phyloP scores from a whole-genome alignment of 441 rosid genomes.

The Corymbia citriodora region DNA sequence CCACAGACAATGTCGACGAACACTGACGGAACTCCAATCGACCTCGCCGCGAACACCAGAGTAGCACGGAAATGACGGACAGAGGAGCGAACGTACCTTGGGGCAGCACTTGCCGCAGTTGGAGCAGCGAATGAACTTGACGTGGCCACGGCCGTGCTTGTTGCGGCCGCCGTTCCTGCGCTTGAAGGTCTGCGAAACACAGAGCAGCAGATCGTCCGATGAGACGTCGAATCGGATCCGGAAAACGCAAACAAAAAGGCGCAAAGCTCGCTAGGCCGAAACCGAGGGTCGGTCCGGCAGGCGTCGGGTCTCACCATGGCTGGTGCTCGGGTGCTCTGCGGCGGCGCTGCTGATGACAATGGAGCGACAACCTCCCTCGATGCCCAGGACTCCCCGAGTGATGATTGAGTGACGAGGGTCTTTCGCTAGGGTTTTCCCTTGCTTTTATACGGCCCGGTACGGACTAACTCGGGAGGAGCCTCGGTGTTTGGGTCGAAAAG shows the following conservation, averaged over 20 bases:
- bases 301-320: not conserved
- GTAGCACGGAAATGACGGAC: not conserved
- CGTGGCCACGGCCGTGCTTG: constrained; percentile 99
- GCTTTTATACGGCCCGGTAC: not conserved
- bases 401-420: not conserved
- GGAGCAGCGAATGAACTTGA: constrained; percentile 89
- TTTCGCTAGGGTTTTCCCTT: not conserved
- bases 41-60: not conserved
- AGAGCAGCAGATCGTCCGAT: not conserved
- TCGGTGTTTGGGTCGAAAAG: not conserved
- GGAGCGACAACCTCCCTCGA: not conserved
- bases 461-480: not conserved
- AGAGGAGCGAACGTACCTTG: constrained; percentile 33
- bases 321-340: not conserved
- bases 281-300: not conserved
- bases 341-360: not conserved
- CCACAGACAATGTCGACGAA: not conserved
- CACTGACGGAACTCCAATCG: not conserved
- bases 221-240: not conserved
- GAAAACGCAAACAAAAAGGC: not conserved
- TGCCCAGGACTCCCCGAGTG: not conserved
- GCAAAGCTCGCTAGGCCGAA: not conserved
- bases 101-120: constrained; percentile 99
- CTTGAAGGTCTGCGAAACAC: constrained; percentile 66
- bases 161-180: constrained; percentile 93